Evolutionary conservation across 768 basidiomycete species (phyloP), one percentile per base, ranked within the genome.

Genomic region (Mycena galericulata): DNA sequence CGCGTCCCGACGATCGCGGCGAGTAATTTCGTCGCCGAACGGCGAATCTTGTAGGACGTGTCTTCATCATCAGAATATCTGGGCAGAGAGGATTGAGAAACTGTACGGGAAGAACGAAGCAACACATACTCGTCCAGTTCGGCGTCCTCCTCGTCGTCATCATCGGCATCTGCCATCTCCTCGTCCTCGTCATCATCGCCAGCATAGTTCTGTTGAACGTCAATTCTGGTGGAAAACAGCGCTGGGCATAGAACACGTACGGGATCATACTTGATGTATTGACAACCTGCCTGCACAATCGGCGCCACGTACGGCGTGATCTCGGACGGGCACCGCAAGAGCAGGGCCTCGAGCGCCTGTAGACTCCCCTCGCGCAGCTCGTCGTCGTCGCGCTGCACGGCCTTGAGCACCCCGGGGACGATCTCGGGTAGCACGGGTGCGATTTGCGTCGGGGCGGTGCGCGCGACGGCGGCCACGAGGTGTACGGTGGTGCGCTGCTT

Each of bases 31-130:
- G 96, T 95, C 9, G 98, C 92, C 9, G 95, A 92, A 49, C 98
- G 90, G 70, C 98, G 92, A 64, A 98, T 95, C 79, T 98, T 98
- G 88, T 98, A 99, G 0, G 97, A 98, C 14, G 93, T 94, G 75
- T 99, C 98, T 78, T 99, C 98, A 65, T 99, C 98, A 73, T 99
- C 98, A 8, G 95, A 96, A 78, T 98, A 98, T 70, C 95, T 97
- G 71, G 29, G 12, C 58, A 40, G 27, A 40, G 27, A 32, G 60
- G 74, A 76, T 36, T 47, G 45, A 36, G 64, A 46, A n/a, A 60
- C 32, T 30, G 49, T 29, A 51, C 34, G 34, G 29, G 43, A 54
- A 17, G 58, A 70, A 27, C 11, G 3, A 34, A 40, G 40, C 3
- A 27, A 71, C 15, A 81, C 91, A 74, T 74, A 93, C 92, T 93